These are phyloP conservation scores for Pseudognaphalium luteoalbum DNA, from an alignment of 129 eudicot genomes.

Conservation along the genomic window DNA sequence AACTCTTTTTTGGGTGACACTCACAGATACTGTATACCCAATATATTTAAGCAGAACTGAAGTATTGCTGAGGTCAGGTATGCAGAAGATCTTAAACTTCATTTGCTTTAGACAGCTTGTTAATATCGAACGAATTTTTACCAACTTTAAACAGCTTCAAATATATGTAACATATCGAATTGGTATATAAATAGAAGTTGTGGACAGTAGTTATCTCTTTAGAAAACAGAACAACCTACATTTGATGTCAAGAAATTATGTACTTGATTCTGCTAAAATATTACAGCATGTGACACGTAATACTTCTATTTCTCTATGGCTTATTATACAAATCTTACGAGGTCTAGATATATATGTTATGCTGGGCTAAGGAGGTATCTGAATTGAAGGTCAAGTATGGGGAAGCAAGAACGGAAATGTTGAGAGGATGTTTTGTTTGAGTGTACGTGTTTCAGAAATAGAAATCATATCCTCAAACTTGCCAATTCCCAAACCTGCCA, in stretches of 20 bases:
- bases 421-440: too few species aligned
- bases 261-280: slow-evolving; percentile 14
- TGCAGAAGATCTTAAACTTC: not conserved
- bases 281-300: not conserved
- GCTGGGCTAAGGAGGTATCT: not conserved
- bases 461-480: not conserved
- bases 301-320: slow-evolving; percentile 1
- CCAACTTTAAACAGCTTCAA: not conserved
- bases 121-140: not conserved
- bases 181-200: not conserved
- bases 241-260: not conserved
- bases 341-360: not conserved
- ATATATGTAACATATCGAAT: not conserved
- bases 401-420: too few species aligned
- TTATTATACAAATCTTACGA: not conserved
- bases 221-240: slow-evolving; percentile 13
- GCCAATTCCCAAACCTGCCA: too few species aligned
- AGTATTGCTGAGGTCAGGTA: not conserved
- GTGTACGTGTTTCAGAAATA: not conserved
- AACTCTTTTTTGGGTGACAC: not conserved
- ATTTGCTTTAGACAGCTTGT: not conserved
- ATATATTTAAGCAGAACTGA: not conserved
- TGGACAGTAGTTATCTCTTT: not conserved
- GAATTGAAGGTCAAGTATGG: not conserved
- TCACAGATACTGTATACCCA: not conserved